Evolutionary conservation across 2,329 filamentous ascomycete genomes (phyloP), one percentile per base, ranked within the genome.

Genomic region (Amylocarpus encephaloides): DNA sequence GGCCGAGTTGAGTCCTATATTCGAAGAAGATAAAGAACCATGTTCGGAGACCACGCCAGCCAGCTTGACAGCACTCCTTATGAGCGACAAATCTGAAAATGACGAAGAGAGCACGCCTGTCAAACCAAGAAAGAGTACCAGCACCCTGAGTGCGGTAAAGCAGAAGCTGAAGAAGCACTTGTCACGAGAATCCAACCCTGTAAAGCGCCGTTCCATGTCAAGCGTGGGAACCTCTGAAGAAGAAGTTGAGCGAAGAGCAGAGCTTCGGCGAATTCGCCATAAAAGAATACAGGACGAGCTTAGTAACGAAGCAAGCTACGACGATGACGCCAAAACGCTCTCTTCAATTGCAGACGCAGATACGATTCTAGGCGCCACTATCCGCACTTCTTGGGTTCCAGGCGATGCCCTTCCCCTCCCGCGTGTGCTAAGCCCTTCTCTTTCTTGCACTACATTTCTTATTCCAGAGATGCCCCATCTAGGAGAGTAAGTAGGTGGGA

Each of bases 211-310:
- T 33, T 71, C 72, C 2, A 70, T 66, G 32, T 66, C 67, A 3
- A 70, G 70, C 13, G 64, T 72, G 30, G 71, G 73, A 11, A 71
- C 69, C 43, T 77, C 72, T 42, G 69, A 77, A 19, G 76, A 79
- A 53, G 76, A 79, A 55, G 59, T 78, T 39, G 73, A 76, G 46
- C 70, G 77, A 26, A 71, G 78, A 56, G 78, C 77, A 26, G 78
- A 82, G 56, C 63, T 82, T 48, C 76, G 72, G 56, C 71, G 77
- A 16, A 66, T 81, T 7, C 74, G 77, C 63, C 73, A 76, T 43
- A 75, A 73, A 56, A 71, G 77, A 53, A 81, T 82, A n/a, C 76
- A 76, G 53, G 73, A 79, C 39, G 79, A 82, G 57, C 67, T 82
- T 3, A 71, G 74, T 41, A 72, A 65, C 35, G 76, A 78, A 34